These are phyloP conservation scores for Astrocystis sublimbata DNA, from an alignment of 495 filamentous ascomycete species.

Conservation along the genomic window DNA sequence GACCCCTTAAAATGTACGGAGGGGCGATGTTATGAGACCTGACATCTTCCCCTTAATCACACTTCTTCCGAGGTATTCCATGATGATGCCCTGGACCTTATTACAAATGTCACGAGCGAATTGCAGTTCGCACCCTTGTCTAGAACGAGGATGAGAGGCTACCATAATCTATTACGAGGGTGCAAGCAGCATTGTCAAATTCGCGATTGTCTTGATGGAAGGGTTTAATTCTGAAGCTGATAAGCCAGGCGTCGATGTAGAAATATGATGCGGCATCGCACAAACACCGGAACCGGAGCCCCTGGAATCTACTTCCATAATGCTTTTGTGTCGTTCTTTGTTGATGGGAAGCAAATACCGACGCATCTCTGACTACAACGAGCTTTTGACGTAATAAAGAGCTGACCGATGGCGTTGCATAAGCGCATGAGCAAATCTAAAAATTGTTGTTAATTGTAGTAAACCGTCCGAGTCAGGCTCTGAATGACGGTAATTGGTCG, in stretches of 20 bases:
- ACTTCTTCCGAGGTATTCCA: too few species aligned
- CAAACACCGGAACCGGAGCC: neutral
- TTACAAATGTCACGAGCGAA: neutral
- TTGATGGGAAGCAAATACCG: neutral
- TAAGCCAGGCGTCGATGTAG: too few species aligned
- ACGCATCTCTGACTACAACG: neutral
- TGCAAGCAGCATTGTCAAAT: too few species aligned
- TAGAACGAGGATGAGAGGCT: too few species aligned
- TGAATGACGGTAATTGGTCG: neutral
- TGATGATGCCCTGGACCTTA: neutral
- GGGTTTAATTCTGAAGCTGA: too few species aligned
- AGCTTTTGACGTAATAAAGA: neutral
- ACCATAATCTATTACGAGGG: too few species aligned
- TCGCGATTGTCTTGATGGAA: too few species aligned
- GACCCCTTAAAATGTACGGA: too few species aligned
- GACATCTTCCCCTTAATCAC: neutral
- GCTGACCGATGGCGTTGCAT: conserved; percentile 7
- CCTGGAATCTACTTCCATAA: conserved; percentile 5
- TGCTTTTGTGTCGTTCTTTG: neutral
- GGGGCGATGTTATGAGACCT: neutral
- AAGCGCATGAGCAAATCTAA: too few species aligned
- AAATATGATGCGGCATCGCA: conserved; percentile 8
- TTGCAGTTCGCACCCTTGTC: neutral
- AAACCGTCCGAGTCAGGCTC: too few species aligned
- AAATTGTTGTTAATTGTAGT: too few species aligned